Evolutionary conservation across 768 basidiomycete species (phyloP).

Genomic region (Naematelia aurantialba): DNA sequence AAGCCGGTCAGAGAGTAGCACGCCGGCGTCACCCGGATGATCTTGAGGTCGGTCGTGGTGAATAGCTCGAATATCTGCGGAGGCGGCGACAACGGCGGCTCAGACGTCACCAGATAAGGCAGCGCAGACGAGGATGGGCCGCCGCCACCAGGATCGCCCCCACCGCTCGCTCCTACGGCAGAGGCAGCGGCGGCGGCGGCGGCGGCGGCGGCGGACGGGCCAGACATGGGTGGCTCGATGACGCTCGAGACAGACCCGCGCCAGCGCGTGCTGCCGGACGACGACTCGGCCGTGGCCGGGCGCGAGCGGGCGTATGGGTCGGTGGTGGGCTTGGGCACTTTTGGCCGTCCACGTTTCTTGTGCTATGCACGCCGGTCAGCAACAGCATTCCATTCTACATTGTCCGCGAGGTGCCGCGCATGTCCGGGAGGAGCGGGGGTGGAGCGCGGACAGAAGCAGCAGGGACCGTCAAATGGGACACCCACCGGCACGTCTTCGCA

Average conservation of each 20-base stretch:
- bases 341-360: conserved; percentile 42
- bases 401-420: too few species aligned
- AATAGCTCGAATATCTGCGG: conserved; percentile 37
- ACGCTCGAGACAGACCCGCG: not conserved
- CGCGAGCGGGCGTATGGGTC: conserved; percentile 25
- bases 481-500: conserved; percentile 46
- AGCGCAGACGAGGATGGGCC: too few species aligned
- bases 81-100: not conserved
- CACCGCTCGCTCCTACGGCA: not conserved
- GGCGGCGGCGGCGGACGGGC: too few species aligned
- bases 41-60: conserved; percentile 39
- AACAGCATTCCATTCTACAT: not conserved
- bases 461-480: too few species aligned
- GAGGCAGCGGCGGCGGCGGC: too few species aligned
- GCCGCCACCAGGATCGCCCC: not conserved
- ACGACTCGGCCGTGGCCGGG: not conserved
- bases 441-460: not conserved
- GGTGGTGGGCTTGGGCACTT: conserved; percentile 24
- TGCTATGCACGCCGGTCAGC: conserved; percentile 18
- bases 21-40: conserved; percentile 26
- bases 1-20: conserved; percentile 36
- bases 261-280: conserved; percentile 1
- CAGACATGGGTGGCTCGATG: too few species aligned
- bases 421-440: not conserved
- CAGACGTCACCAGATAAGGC: not conserved